Evolutionary conservation across 768 basidiomycete species (phyloP).

Genomic region (Tricholoma matsutake): DNA sequence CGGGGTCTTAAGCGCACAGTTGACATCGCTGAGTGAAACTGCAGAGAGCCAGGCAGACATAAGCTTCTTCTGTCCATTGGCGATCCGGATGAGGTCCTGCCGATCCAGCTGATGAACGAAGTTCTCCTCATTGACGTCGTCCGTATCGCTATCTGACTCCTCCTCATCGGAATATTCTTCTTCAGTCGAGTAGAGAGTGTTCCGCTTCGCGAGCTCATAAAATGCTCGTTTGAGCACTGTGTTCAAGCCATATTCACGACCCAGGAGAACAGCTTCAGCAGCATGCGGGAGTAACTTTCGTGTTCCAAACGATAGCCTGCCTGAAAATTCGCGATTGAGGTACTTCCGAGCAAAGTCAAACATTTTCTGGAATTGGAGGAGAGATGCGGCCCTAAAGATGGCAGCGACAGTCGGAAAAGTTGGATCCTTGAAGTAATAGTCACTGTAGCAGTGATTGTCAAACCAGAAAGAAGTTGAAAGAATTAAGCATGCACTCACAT

Average conservation of each 20-base stretch:
- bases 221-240: slow-evolving; percentile 33
- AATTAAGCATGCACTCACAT: slow-evolving; percentile 13
- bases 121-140: background rate
- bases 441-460: slow-evolving; percentile 8
- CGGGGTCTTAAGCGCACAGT: background rate
- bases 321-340: slow-evolving; percentile 29
- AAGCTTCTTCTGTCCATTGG: slow-evolving; percentile 9
- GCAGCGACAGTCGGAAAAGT: slow-evolving; percentile 25
- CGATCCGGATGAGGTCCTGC: slow-evolving; percentile 6
- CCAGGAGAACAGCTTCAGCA: slow-evolving; percentile 28
- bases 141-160: background rate
- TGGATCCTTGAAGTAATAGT: slow-evolving; percentile 19
- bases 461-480: background rate
- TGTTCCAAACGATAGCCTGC: slow-evolving; percentile 16
- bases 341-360: slow-evolving; percentile 21
- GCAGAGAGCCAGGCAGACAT: slow-evolving; percentile 6
- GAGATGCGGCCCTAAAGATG: slow-evolving; percentile 31
- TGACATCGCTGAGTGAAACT: background rate
- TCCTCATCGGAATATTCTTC: background rate
- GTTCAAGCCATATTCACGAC: slow-evolving; percentile 23
- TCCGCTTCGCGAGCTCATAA: slow-evolving; percentile 31
- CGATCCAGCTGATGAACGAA: background rate
- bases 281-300: slow-evolving; percentile 18
- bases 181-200: background rate
- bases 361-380: slow-evolving; percentile 26